Conservation (phyloP, 306 rosid genomes). For the Vicia sativa region DNA sequence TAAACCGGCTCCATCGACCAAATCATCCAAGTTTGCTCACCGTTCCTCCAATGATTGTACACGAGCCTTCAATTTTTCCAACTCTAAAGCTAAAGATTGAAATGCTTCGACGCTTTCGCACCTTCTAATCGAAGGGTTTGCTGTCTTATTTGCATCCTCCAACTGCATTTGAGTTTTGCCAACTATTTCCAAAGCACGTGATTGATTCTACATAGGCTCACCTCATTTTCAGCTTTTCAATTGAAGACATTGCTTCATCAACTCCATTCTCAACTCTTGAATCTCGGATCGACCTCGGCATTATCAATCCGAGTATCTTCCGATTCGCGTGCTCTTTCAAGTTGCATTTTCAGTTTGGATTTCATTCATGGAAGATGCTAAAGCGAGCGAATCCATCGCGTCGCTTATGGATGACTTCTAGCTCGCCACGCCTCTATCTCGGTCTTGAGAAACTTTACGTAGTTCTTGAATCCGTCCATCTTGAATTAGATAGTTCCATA, state of each 20-base stretch:
- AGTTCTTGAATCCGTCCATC: conserved; percentile 76
- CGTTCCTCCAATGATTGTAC: conserved; percentile 70
- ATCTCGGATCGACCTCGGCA: conserved; percentile 64
- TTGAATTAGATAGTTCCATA: conserved; percentile 68
- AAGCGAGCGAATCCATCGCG: conserved; percentile 79
- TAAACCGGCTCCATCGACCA: conserved; percentile 34
- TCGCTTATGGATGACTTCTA: conserved; percentile 86
- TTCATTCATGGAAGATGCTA: conserved; percentile 77
- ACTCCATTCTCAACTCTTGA: conserved; percentile 63
- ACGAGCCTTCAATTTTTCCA: conserved; percentile 71
- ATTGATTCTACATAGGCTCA: conserved; percentile 62
- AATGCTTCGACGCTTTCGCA: conserved; percentile 53
- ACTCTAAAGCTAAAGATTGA: conserved; percentile 55
- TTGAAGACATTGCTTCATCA: conserved; percentile 56
- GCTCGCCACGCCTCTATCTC: conserved; percentile 94
- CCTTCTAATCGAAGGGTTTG: conserved; percentile 60
- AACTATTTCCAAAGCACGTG: conserved; percentile 54
- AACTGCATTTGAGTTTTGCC: conserved; percentile 61
- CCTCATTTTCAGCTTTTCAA: conserved; percentile 69
- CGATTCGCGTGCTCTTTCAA: conserved; percentile 62
- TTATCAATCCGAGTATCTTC: conserved; percentile 57
- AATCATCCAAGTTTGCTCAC: conserved; percentile 56
- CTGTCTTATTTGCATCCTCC: conserved; percentile 60
- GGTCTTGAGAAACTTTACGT: conserved; percentile 75
- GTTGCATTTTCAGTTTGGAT: conserved; percentile 80